Conservation (phyloP, 177 flowering plant species). For the Vitis hybrid region DNA sequence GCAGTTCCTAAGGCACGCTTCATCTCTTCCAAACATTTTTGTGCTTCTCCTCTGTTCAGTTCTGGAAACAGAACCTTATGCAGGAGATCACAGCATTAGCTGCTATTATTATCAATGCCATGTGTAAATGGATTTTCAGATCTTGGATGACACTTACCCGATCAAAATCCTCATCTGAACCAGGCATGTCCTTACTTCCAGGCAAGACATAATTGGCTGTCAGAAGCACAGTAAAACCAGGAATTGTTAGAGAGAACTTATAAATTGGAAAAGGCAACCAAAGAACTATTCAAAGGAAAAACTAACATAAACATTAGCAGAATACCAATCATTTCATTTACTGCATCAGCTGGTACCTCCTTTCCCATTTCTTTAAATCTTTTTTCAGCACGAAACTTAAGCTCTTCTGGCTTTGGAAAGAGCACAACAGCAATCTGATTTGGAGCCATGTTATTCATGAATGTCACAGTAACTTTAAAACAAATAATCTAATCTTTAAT, state of each 20-base stretch:
- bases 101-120: background rate
- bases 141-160: conserved; percentile 31
- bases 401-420: conserved; percentile 51
- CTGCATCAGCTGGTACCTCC: conserved; percentile 65
- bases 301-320: background rate
- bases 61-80: conserved; percentile 51
- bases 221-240: conserved; percentile 1
- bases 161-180: conserved; percentile 62
- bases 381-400: conserved; percentile 44
- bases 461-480: background rate
- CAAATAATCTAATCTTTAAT: background rate
- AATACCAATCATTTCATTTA: conserved; percentile 61
- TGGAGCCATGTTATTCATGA: background rate
- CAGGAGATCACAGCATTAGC: conserved; percentile 2
- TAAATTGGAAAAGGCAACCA: background rate
- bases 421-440: conserved; percentile 60
- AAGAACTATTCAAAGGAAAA: background rate
- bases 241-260: background rate
- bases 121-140: background rate
- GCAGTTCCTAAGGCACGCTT: conserved; percentile 31
- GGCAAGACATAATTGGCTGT: conserved; percentile 61
- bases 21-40: conserved; percentile 53
- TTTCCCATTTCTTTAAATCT: conserved; percentile 68
- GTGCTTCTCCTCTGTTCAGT: conserved; percentile 40
- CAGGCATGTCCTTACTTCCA: conserved; percentile 51